Base-by-base conservation (phyloP, 768 basidiomycete genomes). In the Boletus reticuloceps region DNA sequence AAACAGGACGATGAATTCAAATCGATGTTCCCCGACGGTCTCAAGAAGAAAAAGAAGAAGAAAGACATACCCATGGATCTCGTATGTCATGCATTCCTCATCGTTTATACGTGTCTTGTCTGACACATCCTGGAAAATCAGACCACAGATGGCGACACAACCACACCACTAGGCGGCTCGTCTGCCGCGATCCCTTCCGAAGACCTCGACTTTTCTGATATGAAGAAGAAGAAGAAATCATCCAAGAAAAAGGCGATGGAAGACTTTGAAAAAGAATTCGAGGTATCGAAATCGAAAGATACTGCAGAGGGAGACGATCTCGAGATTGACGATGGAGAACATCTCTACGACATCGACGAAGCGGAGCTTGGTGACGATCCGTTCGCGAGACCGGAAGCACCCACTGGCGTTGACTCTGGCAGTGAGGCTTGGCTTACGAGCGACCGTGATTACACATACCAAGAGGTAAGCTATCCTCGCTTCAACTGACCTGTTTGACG, bases 371-470 rank as follows among this genome's bases (percentile, higher is more conserved):
- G 93, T 7, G 94, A 97, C 6, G 88, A 94, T 74, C 88, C 89
- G 5, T 96, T 95, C 61, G 84, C 86, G 7, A 74, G 70, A 48
- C 71, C 75, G 12, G 81, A 86, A 55, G 79, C 70, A 6, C 81
- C 82, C 7, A 76, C 82, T 9, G 82, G 79, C 27, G 75, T 89
- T 1, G 90, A 92, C 61, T 80, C 82, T 20, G 91, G 89, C 8
- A 87, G 78, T 31, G 92, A 94, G 65, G 82, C 91, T 43, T 99
- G 96, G 96, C 79, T 97, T 25, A 83, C 83, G 67, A 91, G 86
- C 59, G 95, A 98, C 72, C 83, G 96, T 42, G 96, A 98, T 72
- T 97, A 98, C 70, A 89, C 85, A n/a, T 99, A 98, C 69, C 83
- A 82, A 51, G 96, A 99, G 81, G 94, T 90, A 38, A 46, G 80